These are phyloP conservation scores for Cladophialophora yegresii DNA, from an alignment of 2,329 filamentous ascomycete species.

Conservation along the genomic window DNA sequence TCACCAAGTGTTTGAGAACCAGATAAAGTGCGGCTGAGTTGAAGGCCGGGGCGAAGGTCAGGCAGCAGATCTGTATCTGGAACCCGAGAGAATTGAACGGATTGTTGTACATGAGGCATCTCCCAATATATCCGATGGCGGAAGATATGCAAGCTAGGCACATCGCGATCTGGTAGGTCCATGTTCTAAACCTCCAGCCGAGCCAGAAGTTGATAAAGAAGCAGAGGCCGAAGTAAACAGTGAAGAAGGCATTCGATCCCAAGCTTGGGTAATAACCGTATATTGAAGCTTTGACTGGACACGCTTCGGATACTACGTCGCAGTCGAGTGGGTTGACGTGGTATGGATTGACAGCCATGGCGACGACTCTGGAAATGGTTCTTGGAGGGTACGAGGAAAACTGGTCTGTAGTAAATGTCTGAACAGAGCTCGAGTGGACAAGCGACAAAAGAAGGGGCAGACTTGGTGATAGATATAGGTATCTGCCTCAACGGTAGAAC, in stretches of 20 bases:
- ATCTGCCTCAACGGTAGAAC: not conserved
- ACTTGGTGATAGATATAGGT: not conserved
- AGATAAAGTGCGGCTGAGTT: slow-evolving; percentile 59
- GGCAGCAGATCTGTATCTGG: slow-evolving; percentile 54
- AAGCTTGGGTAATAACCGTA: slow-evolving; percentile 59
- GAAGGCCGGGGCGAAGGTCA: slow-evolving; percentile 61
- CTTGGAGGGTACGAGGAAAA: not conserved
- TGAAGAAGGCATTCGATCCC: slow-evolving; percentile 56
- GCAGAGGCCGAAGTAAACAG: slow-evolving; percentile 54
- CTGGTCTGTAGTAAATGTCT: not conserved
- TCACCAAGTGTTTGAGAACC: slow-evolving; percentile 58
- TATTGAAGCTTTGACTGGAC: slow-evolving; percentile 51
- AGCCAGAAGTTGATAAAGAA: slow-evolving; percentile 53
- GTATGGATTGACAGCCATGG: slow-evolving; percentile 19
- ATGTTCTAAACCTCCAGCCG: slow-evolving; percentile 56
- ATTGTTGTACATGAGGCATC: slow-evolving; percentile 56
- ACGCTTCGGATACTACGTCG: slow-evolving; percentile 42
- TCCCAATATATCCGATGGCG: slow-evolving; percentile 58
- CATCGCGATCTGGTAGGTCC: slow-evolving; percentile 56
- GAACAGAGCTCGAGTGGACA: not conserved
- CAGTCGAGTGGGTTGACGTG: slow-evolving; percentile 31
- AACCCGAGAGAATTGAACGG: slow-evolving; percentile 55
- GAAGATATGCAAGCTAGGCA: slow-evolving; percentile 54
- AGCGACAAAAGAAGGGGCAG: not conserved
- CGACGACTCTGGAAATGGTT: not conserved